Conservation (phyloP, 768 basidiomycete genomes). For the Mycena haematopus region DNA sequence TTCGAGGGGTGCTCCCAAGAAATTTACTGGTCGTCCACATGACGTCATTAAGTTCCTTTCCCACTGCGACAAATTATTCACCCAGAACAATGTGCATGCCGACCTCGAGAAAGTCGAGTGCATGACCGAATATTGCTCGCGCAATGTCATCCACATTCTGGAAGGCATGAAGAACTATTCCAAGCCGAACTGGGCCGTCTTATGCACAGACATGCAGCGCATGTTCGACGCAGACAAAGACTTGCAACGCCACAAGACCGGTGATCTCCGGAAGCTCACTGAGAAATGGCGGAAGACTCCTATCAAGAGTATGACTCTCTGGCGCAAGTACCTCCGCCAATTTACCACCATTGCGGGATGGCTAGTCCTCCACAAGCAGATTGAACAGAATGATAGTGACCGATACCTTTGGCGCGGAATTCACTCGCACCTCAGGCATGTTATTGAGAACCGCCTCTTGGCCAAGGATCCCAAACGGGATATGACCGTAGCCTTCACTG, state of each 20-base stretch:
- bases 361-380: neutral
- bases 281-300: constrained; percentile 3
- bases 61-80: constrained; percentile 6
- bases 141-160: constrained; percentile 8
- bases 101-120: neutral
- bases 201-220: neutral
- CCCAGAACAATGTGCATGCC: neutral
- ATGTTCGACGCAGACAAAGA: constrained; percentile 18
- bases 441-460: constrained; percentile 7
- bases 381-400: neutral
- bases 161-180: constrained; percentile 14
- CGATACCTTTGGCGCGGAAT: constrained; percentile 12
- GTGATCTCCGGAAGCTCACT: constrained; percentile 2
- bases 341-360: constrained; percentile 12
- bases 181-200: constrained; percentile 9
- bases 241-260: neutral
- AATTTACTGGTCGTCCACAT: neutral
- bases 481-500: neutral
- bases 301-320: constrained; percentile 2
- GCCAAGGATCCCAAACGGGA: constrained; percentile 6
- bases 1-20: constrained; percentile 6
- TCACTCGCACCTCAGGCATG: neutral
- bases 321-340: neutral
- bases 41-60: neutral
- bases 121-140: constrained; percentile 15